Base-by-base conservation (phyloP, 495 filamentous ascomycete genomes). In the Talaromyces ruber region DNA sequence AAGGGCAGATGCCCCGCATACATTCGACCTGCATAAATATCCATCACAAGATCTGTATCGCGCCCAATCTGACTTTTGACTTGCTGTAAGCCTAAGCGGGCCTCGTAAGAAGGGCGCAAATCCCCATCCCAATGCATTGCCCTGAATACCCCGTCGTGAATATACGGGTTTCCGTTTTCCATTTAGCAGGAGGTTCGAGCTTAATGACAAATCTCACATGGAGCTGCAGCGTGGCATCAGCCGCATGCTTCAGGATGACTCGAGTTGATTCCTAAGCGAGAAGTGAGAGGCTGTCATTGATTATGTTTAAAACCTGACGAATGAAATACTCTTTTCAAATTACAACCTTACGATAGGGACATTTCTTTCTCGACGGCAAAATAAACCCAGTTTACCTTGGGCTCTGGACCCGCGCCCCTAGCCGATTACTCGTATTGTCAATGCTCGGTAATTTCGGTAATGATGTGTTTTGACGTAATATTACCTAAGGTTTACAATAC, bases 291-390 rank as follows among this genome's bases (percentile, higher is more conserved):
- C 57, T 39, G 1, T 26, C 39, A 45, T 4, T 53, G 54, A 37
- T 43, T 6, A 16, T 25, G 24, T 14, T n/a, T 59, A 47, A 59
- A 45, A 59, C 57, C 29, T 59, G 28, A 45, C 57, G 57, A 59
- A 59, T 59, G 18, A 57, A 57, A 34, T 8, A n/a, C 26, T 22
- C n/a, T n/a, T n/a, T n/a, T 18, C 54, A 25, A 18, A 22, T 18
- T 11, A 12, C 16, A 57, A 34, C 28, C 54, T 18, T 34, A 12
- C 54, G 34, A 9, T 24, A 34, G 54, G n/a, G 54, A 34, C 28
- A 8, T 53, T 4, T 53, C 50, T 53, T 8, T 53, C 50, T 22
- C 7, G 47, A 7, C 12, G 7, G 9, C 24, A 22, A 24, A 52
- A 24, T 30, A 24, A n/a, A n/a, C n/a, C n/a, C n/a, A 21, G 28